These are phyloP conservation scores for Logfia minima DNA, from an alignment of 129 eudicot genomes.

Conservation along the genomic window DNA sequence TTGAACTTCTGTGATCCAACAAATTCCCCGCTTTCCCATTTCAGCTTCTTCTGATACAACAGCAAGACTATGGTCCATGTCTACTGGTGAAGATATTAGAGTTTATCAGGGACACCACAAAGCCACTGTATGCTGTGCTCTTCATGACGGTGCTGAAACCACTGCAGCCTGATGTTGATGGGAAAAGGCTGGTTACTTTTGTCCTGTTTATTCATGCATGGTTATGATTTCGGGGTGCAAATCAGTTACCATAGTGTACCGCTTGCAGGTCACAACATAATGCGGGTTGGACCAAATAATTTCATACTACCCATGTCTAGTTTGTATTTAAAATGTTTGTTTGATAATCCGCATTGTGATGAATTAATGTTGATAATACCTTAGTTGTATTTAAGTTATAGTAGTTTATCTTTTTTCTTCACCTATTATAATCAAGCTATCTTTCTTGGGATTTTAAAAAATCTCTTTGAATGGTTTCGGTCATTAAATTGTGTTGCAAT, in stretches of 20 bases:
- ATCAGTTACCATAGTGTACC: neutral
- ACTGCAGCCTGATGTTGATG: conserved; percentile 38
- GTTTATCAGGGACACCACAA: conserved; percentile 86
- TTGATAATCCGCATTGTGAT: neutral
- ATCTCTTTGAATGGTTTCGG: neutral
- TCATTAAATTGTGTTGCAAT: neutral
- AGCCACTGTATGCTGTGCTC: conserved; percentile 92
- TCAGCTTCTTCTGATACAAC: conserved; percentile 98
- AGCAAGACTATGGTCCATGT: conserved; percentile 88
- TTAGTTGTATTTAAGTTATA: neutral
- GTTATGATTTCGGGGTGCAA: neutral
- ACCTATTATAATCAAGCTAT: neutral
- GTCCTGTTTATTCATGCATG: conserved; percentile 1
- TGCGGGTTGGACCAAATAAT: neutral
- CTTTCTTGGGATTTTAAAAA: neutral
- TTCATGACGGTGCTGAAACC: conserved; percentile 86
- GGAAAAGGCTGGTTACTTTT: neutral
- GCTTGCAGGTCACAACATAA: neutral
- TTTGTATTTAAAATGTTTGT: neutral
- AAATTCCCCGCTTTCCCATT: neutral
- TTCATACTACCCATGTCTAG: neutral
- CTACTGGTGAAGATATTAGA: conserved; percentile 80
- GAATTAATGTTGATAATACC: neutral
- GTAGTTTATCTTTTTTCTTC: neutral
- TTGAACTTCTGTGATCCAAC: neutral